These are phyloP conservation scores for Aeschynomene evenia DNA, from an alignment of 306 rosid species.

Conservation along the genomic window DNA sequence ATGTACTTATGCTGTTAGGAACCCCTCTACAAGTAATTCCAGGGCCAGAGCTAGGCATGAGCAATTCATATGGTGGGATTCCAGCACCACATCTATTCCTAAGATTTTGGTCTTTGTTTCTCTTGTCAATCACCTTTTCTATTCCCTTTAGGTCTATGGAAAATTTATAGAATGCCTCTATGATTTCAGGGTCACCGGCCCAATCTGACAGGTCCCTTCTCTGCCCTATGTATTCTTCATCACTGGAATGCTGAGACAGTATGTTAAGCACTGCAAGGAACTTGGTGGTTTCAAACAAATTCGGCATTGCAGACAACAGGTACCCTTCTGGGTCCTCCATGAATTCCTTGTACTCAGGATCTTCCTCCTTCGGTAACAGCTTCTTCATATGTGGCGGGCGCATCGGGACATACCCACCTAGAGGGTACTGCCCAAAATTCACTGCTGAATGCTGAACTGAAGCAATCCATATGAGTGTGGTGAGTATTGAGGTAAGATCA, in stretches of 20 bases:
- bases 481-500: constrained; percentile 33
- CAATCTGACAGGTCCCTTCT: constrained; percentile 36
- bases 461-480: constrained; percentile 35
- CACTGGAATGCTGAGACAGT: constrained; percentile 30
- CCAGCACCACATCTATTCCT: constrained; percentile 45
- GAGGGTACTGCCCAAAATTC: constrained; percentile 41
- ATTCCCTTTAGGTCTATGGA: constrained; percentile 36
- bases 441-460: constrained; percentile 45
- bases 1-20: constrained; percentile 39
- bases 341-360: constrained; percentile 23
- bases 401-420: constrained; percentile 71
- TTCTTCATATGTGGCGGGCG: constrained; percentile 70
- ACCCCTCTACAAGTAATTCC: constrained; percentile 41
- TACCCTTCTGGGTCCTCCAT: constrained; percentile 32
- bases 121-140: constrained; percentile 38
- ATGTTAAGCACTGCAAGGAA: constrained; percentile 36
- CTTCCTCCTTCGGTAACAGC: constrained; percentile 54
- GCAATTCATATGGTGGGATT: constrained; percentile 43
- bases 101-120: constrained; percentile 28
- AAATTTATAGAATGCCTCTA: constrained; percentile 37
- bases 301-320: constrained; percentile 24
- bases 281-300: constrained; percentile 33
- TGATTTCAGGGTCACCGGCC: constrained; percentile 33
- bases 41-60: constrained; percentile 34
- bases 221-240: constrained; percentile 38